phyloP scores from a whole-genome alignment of 2,329 filamentous ascomycete species.

The Ophiobolus disseminans region DNA sequence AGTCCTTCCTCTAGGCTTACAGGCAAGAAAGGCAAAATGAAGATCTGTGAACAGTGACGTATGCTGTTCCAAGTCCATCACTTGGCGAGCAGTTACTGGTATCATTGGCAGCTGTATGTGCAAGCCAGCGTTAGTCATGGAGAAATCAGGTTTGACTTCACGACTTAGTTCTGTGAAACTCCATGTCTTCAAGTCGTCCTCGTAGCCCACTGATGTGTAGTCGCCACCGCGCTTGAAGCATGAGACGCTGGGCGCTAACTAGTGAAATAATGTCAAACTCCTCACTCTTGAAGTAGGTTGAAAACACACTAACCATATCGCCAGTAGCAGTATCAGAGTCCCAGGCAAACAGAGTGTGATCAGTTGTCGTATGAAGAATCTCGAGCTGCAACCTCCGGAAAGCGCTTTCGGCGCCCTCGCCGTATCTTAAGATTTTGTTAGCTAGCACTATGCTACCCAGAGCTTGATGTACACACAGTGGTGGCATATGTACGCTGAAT shows the following conservation, averaged over 20 bases:
- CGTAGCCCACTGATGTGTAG: not conserved
- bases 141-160: not conserved
- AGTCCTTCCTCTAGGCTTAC: not conserved
- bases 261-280: not conserved
- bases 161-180: not conserved
- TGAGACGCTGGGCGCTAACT: not conserved
- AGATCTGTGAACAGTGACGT: not conserved
- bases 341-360: constrained; percentile 16
- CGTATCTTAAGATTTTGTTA: constrained; percentile 2
- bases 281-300: not conserved
- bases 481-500: constrained; percentile 31
- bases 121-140: constrained; percentile 1
- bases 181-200: not conserved
- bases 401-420: constrained; percentile 28
- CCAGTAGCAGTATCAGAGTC: not conserved
- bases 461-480: constrained; percentile 21
- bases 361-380: constrained; percentile 15
- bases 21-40: not conserved
- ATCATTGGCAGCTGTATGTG: constrained; percentile 1
- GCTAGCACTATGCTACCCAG: not conserved
- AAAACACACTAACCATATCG: not conserved
- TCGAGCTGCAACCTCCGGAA: constrained; percentile 23
- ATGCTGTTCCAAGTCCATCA: not conserved
- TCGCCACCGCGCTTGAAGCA: not conserved
- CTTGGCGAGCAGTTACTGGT: not conserved